Conservation (phyloP, 75 land plant species). For the Larix kaempferi region DNA sequence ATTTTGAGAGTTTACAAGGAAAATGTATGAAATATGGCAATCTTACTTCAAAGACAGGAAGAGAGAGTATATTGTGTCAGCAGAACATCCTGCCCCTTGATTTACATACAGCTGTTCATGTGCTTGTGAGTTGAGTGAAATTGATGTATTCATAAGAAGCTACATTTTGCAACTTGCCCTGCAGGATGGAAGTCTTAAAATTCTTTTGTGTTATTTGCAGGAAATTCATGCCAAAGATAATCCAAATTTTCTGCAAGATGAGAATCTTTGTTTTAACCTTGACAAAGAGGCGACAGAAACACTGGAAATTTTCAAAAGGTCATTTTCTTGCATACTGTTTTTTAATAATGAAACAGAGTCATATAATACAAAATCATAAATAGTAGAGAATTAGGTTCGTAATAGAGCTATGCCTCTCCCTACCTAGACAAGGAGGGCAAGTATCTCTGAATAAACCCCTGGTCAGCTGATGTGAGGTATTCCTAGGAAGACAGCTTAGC, state of each 20-base stretch:
- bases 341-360: too few species aligned
- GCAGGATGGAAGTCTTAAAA: background rate
- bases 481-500: too few species aligned
- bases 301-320: slow-evolving; percentile 2
- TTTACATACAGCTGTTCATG: slow-evolving; percentile 4
- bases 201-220: slow-evolving; percentile 4
- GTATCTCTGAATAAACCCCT: too few species aligned
- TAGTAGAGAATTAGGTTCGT: too few species aligned
- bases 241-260: slow-evolving; percentile 2
- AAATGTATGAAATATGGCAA: background rate
- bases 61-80: background rate
- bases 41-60: background rate
- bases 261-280: slow-evolving; percentile 3
- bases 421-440: too few species aligned
- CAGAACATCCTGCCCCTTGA: background rate
- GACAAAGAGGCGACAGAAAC: slow-evolving; percentile 6
- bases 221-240: slow-evolving; percentile 8
- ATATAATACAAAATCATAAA: too few species aligned
- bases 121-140: slow-evolving; percentile 1
- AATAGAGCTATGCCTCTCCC: too few species aligned
- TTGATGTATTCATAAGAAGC: background rate
- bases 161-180: background rate
- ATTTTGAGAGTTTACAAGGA: slow-evolving; percentile 7
- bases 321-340: background rate
- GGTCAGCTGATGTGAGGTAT: too few species aligned